Conservation (phyloP, 2,329 filamentous ascomycete genomes). For the Talaromyces sp. region DNA sequence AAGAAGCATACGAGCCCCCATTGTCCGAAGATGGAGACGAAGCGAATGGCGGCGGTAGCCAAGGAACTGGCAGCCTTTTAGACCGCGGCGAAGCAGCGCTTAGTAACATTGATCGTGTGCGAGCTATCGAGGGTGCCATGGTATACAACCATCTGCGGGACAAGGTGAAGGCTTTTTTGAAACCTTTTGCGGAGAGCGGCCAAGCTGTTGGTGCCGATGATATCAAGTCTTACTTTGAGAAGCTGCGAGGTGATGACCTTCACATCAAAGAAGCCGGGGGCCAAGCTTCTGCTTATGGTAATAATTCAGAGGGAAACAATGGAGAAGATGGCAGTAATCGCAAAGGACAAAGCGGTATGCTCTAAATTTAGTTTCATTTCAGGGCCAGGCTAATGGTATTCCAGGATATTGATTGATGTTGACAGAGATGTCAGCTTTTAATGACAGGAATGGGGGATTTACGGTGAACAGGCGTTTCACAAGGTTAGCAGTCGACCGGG, state of each 20-base stretch:
- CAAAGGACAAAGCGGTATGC: constrained; percentile 43
- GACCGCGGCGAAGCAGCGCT: constrained; percentile 90
- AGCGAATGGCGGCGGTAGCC: constrained; percentile 44
- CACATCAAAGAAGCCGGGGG: constrained; percentile 60
- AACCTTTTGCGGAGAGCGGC: constrained; percentile 89
- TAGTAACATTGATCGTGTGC: constrained; percentile 84
- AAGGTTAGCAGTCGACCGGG: neutral
- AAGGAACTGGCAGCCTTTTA: constrained; percentile 75
- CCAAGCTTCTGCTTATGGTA: constrained; percentile 36
- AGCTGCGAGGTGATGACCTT: constrained; percentile 79
- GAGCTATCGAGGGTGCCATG: constrained; percentile 95
- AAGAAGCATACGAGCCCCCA: constrained; percentile 89
- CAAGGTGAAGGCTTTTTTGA: constrained; percentile 88
- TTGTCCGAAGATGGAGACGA: constrained; percentile 59
- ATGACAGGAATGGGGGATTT: neutral
- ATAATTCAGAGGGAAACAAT: constrained; percentile 18
- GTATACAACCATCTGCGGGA: constrained; percentile 96
- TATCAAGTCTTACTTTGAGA: constrained; percentile 94
- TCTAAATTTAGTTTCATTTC: neutral
- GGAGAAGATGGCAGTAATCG: constrained; percentile 24
- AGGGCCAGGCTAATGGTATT: neutral
- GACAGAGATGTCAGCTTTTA: neutral
- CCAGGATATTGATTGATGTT: constrained; percentile 6
- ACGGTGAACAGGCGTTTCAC: neutral
- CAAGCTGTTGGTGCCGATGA: constrained; percentile 86